These are phyloP conservation scores for Diaporthe capsici DNA, from an alignment of 2,329 filamentous ascomycete species.

Conservation along the genomic window DNA sequence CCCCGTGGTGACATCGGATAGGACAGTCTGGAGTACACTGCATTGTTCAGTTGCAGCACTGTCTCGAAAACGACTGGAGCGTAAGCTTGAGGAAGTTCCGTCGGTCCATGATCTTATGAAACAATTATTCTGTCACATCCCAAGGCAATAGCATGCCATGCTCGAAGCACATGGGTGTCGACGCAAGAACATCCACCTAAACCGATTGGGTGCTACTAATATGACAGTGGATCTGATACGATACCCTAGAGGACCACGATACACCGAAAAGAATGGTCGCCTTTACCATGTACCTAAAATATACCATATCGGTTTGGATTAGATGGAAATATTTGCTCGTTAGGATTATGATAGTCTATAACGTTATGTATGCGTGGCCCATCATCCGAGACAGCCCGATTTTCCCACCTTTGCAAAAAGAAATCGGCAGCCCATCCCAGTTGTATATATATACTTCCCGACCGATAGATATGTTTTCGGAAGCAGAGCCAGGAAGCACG, in stretches of 20 bases:
- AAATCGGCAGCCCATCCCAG: neutral
- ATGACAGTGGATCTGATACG: rapidly evolving
- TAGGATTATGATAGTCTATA: neutral
- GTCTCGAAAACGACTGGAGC: neutral
- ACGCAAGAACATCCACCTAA: too few relatives aligned
- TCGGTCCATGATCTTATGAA: neutral
- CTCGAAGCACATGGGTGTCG: too few relatives aligned
- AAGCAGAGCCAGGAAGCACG: neutral
- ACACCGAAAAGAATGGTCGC: neutral
- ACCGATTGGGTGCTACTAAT: too few relatives aligned
- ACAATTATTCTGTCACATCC: too few relatives aligned
- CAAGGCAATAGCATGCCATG: neutral
- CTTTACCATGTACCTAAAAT: neutral
- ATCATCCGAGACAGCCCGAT: neutral
- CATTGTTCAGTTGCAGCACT: neutral
- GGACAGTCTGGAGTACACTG: too few relatives aligned
- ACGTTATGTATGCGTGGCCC: neutral
- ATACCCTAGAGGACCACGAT: neutral
- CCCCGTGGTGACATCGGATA: neutral
- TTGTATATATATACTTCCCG: conserved; percentile 5
- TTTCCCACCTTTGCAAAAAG: neutral
- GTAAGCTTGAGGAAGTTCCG: neutral
- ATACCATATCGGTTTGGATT: too few relatives aligned
- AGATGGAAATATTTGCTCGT: neutral
- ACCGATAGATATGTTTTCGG: neutral